Evolutionary conservation across 139 green algal genomes (phyloP), one percentile per base, ranked within the genome.

Genomic region (Medakamo hakoo): DNA sequence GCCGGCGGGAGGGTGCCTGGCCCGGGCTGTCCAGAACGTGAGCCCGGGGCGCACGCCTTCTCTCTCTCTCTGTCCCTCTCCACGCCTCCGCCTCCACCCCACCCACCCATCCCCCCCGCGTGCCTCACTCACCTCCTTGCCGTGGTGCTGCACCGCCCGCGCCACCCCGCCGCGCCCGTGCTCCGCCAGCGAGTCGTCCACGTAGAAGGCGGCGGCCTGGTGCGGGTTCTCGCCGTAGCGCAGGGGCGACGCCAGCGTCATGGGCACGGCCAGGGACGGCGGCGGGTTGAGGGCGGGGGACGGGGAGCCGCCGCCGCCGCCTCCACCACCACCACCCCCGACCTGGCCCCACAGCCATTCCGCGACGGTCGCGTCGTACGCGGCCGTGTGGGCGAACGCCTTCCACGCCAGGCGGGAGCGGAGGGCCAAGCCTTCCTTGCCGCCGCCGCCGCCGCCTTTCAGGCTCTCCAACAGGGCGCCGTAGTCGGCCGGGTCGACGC

Each of bases 151-250:
- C 21, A 87, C 65, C 20, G 79, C 75, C 32, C 76, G 85, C 57
- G 80, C 93, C 49, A 99, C 82, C 48, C 93, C 93, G 9, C 88
- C 88, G 48, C 67, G 62, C 32, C 60, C 71, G 26, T 63, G 49
- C 74, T 97, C 93, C 14, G 70, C 75, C 55, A 99, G 82, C 20
- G 81, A 92, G 2, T 71, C 30, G 72, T 99, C 93, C 1, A 67
- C 75, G 80, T 99, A 99, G 71, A 97, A 95, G 21, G 93, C 93
- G 19, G 93, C 93, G n/a, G 68, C 48, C 72, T 98, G 92, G 77
- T 99, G 93, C 0, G 93, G 91, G 84, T 99, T 99, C 82, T 99
- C 93, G 4, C 91, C 91, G 65, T 94, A 94, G 3, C 87, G 75
- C 72, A 99, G 83, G n/a, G 71, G 71, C 55, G 79, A 59, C 0